Base-by-base conservation (phyloP, 2,329 filamentous ascomycete species). In the Talaromyces marneffei region DNA sequence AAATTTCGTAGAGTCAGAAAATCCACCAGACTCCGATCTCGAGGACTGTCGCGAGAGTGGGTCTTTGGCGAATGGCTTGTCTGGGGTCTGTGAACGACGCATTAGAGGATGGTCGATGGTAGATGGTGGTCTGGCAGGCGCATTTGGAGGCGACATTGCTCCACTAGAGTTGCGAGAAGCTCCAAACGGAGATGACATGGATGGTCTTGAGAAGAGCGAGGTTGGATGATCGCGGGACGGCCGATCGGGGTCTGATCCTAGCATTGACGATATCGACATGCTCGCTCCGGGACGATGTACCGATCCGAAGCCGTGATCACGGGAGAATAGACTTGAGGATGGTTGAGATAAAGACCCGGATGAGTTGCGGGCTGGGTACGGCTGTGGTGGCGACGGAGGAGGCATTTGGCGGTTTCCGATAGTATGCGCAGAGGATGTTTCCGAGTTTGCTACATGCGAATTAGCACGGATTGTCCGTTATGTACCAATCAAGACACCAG, bases 191-290 rank as follows among this genome's bases (percentile, higher is more conserved):
- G 66, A 59, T 23, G 72, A 69, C 53, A 66, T 66, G 23, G 76
- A 71, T 42, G 77, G 74, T 59, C 81, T 80, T 63, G 79, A 78
- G 66, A 81, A 78, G 62, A 83, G 78, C 55, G 79, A 75, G 57
- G 74, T 72, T 65, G 71, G 74, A 68, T 72, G 74, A 69, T 79
- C 78, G 73, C 80, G 80, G 71, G 74, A 73, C 42, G 74, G 67
- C 60, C 75, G 76, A 55, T 81, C 75, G 52, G 80, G 68, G 66
- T 82, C 80, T 12, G 78, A 79, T 62, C 86, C 87, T 63, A 90
- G 82, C 74, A 90, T 84, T 48, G 87, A 87, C n/a, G 86, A 88
- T 73, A 90, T 89, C 52, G 87, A 88, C 87, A 90, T 89, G 75
- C 85, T 86, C 69, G 83, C 83, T 57, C 82, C 82, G 12, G 83